Evolutionary conservation across 352 stramenopile genomes (phyloP), one percentile per base, ranked within the genome.

Genomic region (Detonula confervacea): DNA sequence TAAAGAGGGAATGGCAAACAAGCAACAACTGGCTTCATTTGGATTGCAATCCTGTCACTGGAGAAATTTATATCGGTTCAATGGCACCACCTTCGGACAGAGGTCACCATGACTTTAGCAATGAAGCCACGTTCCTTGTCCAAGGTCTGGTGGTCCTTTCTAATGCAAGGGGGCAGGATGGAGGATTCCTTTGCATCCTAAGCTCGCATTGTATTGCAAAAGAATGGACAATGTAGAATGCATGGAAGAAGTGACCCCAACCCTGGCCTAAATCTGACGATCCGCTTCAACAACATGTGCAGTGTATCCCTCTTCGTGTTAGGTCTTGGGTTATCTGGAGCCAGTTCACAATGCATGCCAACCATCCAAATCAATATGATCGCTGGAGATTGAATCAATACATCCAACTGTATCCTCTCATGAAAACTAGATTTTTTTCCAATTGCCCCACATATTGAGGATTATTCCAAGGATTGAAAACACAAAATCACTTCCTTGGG

Each of bases 341-440:
- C 20, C 7, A 9, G 42, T 51, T 51, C 42, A 51, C 42, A 51
- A 51, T 51, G 42, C 42, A 51, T 18, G 42, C 42, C 16, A 51
- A 51, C 16, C 42, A 18, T 51, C 42, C 42, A 22, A 51, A 51
- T 51, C 3, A 51, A 51, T 51, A 8, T 9, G 42, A 51, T 51
- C 14, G 42, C 12, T 51, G 42, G 42, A 51, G 42, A 18, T 51
- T 51, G 42, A 20, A 18, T 51, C 42, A 51, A 51, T 51, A 51
- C 42, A 51, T 51, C 20, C 42, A 16, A 2, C 12, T 51, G 42
- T 51, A 51, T 51, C 42, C 35, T 12, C 6, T 44, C 35, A 44
- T 12, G 12, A 44, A 44, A 44, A 44, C 35, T 44, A 44, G 35
- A 44, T n/a, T 44, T 44, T 12, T 12, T 6, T 12, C 35, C 35